Conservation (phyloP, 257 asterid species). For the Petunia axillaris region DNA sequence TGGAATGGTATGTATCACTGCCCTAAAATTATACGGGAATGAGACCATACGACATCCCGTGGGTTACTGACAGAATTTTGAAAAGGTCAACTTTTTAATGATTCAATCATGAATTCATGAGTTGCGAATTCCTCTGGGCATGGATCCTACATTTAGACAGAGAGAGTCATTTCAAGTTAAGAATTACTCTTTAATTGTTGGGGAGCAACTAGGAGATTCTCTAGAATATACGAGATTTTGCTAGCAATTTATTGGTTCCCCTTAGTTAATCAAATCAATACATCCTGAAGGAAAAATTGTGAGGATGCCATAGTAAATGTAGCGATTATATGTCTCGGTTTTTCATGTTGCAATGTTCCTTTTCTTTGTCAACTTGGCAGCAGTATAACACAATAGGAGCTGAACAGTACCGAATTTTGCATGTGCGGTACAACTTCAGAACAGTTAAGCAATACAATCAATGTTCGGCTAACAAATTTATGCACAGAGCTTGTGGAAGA, state of each 20-base stretch:
- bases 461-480: too few species aligned
- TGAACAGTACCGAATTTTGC: too few species aligned
- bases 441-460: too few species aligned
- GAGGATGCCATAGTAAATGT: slow-evolving; percentile 6
- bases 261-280: neutral
- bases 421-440: too few species aligned
- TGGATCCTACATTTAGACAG: too few species aligned
- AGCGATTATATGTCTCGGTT: neutral
- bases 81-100: neutral
- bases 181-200: neutral
- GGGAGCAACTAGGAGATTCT: neutral
- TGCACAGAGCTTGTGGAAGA: too few species aligned
- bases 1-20: too few species aligned
- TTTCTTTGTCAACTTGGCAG: neutral
- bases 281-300: neutral
- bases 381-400: too few species aligned
- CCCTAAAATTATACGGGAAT: too few species aligned
- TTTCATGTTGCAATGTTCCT: neutral
- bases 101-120: neutral
- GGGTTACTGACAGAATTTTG: neutral
- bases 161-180: neutral
- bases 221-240: too few species aligned
- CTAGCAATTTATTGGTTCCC: too few species aligned
- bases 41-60: too few species aligned
- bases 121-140: neutral